A percentile compares a stretch with the other conserved stretches of the same genome.
phyloP scores from a whole-genome alignment of 2,329 filamentous ascomycete genomes.

The Colletotrichum falcatum region DNA sequence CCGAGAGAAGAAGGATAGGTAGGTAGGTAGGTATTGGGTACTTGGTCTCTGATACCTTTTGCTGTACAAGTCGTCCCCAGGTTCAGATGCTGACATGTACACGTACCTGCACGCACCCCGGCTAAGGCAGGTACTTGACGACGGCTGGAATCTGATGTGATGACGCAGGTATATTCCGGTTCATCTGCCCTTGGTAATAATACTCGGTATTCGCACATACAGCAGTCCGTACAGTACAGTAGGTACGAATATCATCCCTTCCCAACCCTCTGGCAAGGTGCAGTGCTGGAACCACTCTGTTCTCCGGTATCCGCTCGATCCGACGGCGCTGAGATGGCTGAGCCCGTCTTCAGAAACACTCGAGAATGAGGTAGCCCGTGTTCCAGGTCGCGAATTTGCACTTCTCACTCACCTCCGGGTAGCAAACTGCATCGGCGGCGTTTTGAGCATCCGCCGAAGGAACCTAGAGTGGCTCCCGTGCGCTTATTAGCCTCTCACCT shows the following conservation, averaged over 20 bases:
- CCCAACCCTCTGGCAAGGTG: neutral
- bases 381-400: neutral
- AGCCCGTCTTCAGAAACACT: neutral
- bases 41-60: too few relatives aligned
- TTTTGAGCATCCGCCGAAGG: slow-evolving; percentile 3
- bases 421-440: neutral
- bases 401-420: neutral
- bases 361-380: neutral
- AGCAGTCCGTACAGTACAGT: too few relatives aligned
- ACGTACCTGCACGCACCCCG: too few relatives aligned
- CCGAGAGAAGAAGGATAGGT: too few relatives aligned
- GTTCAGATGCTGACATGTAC: slow-evolving; percentile 14
- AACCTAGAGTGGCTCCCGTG: slow-evolving; percentile 26
- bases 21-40: too few relatives aligned
- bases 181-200: neutral
- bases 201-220: too few relatives aligned
- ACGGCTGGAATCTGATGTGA: neutral
- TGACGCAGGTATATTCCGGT: slow-evolving; percentile 7
- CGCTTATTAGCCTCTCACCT: slow-evolving; percentile 29
- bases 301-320: neutral
- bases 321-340: slow-evolving; percentile 3
- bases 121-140: slow-evolving; percentile 27
- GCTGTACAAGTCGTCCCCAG: neutral
- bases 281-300: neutral
- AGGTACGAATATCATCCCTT: too few relatives aligned